These are phyloP conservation scores for Streptanthus diversifolius DNA, from an alignment of 345 rosid species.

Conservation along the genomic window DNA sequence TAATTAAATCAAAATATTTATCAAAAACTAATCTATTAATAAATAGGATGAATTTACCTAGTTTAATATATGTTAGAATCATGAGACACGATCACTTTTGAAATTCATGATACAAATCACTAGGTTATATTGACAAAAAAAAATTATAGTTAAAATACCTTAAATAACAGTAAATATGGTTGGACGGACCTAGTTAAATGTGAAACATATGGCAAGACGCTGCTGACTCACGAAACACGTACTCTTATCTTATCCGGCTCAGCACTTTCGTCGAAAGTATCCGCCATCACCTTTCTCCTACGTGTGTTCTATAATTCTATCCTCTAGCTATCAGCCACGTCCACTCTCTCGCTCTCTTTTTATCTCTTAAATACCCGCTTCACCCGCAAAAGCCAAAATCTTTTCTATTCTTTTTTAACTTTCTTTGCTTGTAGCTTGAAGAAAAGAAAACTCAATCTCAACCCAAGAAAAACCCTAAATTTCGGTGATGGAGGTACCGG, in stretches of 20 bases:
- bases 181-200: not conserved
- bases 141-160: not conserved
- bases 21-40: no score
- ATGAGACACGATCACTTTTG: no score
- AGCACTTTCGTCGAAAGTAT: not conserved
- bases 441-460: conserved; percentile 1
- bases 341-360: not conserved
- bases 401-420: not conserved
- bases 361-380: not conserved
- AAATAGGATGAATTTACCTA: no score
- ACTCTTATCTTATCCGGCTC: not conserved
- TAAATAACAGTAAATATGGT: not conserved
- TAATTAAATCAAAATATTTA: no score
- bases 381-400: not conserved
- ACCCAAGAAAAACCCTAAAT: not conserved
- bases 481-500: conserved; percentile 56
- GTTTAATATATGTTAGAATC: no score
- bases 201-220: not conserved
- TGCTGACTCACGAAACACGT: not conserved
- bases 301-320: not conserved
- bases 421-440: not conserved
- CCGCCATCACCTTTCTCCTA: not conserved
- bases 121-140: no score
- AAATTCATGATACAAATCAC: no score
- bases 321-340: conserved; percentile 20